Evolutionary conservation across 2,329 filamentous ascomycete genomes (phyloP).

Genomic region (Ophiocordyceps australis): DNA sequence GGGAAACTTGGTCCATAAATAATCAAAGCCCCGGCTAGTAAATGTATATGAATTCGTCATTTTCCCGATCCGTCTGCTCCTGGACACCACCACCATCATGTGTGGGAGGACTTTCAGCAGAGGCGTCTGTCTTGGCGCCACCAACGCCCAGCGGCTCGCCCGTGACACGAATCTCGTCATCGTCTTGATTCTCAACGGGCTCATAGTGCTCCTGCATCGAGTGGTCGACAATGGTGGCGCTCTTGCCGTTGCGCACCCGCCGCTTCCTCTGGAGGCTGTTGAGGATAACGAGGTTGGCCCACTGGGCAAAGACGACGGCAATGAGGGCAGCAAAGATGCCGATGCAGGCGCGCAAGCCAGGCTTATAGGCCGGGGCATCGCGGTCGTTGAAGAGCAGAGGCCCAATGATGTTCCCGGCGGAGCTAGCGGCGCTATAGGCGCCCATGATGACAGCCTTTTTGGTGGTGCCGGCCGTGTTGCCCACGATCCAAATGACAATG

Average conservation of each 20-base stretch:
- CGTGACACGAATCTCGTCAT: conserved; percentile 1
- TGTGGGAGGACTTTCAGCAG: conserved; percentile 26
- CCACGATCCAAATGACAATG: conserved; percentile 50
- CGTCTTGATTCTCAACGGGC: conserved; percentile 4
- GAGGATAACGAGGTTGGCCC: conserved; percentile 32
- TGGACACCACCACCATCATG: too few relatives aligned
- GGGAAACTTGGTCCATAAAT: too few relatives aligned
- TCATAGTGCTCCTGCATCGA: conserved; percentile 39
- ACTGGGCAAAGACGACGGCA: conserved; percentile 32
- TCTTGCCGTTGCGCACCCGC: conserved; percentile 40
- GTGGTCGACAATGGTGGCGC: conserved; percentile 35
- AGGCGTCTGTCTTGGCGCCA: conserved; percentile 5
- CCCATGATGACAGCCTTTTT: conserved; percentile 49
- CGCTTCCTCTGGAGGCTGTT: conserved; percentile 36
- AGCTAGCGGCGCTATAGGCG: conserved; percentile 42
- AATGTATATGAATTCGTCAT: conserved; percentile 50
- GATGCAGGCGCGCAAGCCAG: conserved; percentile 35
- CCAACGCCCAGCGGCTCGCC: conserved; percentile 9
- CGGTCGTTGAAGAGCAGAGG: conserved; percentile 40
- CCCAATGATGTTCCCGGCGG: conserved; percentile 48
- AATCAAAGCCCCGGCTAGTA: too few relatives aligned
- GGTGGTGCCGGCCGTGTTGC: conserved; percentile 48
- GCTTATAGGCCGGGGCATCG: conserved; percentile 39
- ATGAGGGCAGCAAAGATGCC: conserved; percentile 35
- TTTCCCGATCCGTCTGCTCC: conserved; percentile 45